Evolutionary conservation across 345 rosid genomes (phyloP).

Genomic region (Brassica nigra): DNA sequence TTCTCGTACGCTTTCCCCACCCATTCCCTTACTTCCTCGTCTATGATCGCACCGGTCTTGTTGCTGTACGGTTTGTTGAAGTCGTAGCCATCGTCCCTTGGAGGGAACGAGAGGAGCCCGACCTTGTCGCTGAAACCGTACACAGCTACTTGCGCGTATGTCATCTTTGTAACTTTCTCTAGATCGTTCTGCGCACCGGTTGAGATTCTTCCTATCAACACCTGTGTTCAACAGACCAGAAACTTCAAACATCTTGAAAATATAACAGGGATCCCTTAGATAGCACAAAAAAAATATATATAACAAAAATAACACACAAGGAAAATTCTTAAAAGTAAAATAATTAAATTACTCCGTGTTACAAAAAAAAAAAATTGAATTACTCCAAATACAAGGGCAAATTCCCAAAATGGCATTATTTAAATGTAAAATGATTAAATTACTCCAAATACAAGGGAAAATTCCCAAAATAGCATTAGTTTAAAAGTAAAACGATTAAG

Average conservation of each 20-base stretch:
- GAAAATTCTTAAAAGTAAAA: too few relatives aligned
- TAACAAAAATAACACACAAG: not conserved
- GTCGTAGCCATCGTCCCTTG: slow-evolving; percentile 67
- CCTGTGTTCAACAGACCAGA: slow-evolving; percentile 45
- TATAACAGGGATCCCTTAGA: not conserved
- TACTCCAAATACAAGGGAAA: not conserved
- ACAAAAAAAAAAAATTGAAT: too few relatives aligned
- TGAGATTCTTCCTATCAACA: slow-evolving; percentile 82
- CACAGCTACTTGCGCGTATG: slow-evolving; percentile 93
- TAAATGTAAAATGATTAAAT: not conserved
- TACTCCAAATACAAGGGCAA: not conserved
- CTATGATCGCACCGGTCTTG: slow-evolving; percentile 85
- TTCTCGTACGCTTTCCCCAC: slow-evolving; percentile 68
- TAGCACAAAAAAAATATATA: too few relatives aligned
- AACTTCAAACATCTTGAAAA: not conserved
- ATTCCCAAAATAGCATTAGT: too few relatives aligned
- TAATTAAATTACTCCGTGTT: too few relatives aligned
- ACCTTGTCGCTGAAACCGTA: slow-evolving; percentile 97
- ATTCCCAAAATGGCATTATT: not conserved
- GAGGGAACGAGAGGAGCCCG: slow-evolving; percentile 94
- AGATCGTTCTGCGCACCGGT: slow-evolving; percentile 96
- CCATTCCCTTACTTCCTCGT: slow-evolving; percentile 87
- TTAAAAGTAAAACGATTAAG: not conserved
- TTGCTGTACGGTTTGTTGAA: slow-evolving; percentile 89
- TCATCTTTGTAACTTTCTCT: slow-evolving; percentile 96